Evolutionary conservation across 1,284 basidiomycete species (phyloP).

Genomic region (Stereum hirsutum): DNA sequence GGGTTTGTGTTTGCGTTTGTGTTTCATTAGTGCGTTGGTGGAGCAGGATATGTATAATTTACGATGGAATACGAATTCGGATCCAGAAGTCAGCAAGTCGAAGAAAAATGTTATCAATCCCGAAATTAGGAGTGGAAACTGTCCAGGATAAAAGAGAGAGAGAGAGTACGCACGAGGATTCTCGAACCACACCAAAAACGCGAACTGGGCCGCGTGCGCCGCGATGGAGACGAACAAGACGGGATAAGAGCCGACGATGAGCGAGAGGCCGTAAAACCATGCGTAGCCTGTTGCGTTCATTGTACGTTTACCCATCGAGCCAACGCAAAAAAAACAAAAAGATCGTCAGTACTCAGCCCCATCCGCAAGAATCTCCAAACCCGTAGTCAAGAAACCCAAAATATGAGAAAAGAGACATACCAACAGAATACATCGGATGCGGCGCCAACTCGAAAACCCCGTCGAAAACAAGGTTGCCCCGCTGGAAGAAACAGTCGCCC

Average conservation of each 20-base stretch:
- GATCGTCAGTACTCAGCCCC: too few relatives aligned
- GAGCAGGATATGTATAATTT: too few relatives aligned
- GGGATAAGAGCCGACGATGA: constrained; percentile 82
- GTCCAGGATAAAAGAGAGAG: neutral
- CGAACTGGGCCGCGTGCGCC: constrained; percentile 92
- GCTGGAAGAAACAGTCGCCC: constrained; percentile 97
- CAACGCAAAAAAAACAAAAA: too few relatives aligned
- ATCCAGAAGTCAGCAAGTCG: neutral
- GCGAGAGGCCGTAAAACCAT: constrained; percentile 93
- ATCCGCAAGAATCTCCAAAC: too few relatives aligned
- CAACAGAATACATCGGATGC: constrained; percentile 93
- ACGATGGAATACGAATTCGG: neutral
- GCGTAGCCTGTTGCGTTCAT: constrained; percentile 79
- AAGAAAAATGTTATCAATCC: too few relatives aligned
- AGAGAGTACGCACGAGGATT: constrained; percentile 73
- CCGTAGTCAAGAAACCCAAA: constrained; percentile 1
- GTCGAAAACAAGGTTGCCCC: constrained; percentile 88
- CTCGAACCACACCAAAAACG: constrained; percentile 94
- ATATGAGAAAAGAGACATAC: constrained; percentile 21
- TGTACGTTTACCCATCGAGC: too few relatives aligned
- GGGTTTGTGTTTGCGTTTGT: constrained; percentile 3
- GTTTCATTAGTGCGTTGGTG: too few relatives aligned
- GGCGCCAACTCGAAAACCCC: constrained; percentile 94
- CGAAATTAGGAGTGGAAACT: neutral
- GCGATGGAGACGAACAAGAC: constrained; percentile 90